These are phyloP conservation scores for Sorghum bicolor DNA, from an alignment of 176 grass and related monocot species.

Conservation along the genomic window Sorghum_bicolor_NCBIv3 NC_012879.2:15792001-15792500, in stretches of 20 bases:
- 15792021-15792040: neutral
- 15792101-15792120: neutral
- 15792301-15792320: neutral
- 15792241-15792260: neutral
- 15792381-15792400: neutral
- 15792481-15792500: neutral
- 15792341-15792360: neutral
- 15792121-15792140: no score
- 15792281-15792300: neutral
- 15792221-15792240: neutral
- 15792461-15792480: neutral
- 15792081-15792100: neutral
- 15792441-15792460: neutral
- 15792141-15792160: neutral
- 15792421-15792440: neutral
- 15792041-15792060: neutral
- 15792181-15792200: no score
- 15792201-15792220: no score
- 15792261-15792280: neutral
- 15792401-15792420: neutral
- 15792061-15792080: neutral
- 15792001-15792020: slow-evolving; percentile 2
- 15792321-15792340: neutral
- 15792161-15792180: neutral
- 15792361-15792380: neutral